Evolutionary conservation across 176 grass and related monocot genomes (phyloP), one percentile per base, ranked within the genome.

Genomic region (Eleusine indica): DNA sequence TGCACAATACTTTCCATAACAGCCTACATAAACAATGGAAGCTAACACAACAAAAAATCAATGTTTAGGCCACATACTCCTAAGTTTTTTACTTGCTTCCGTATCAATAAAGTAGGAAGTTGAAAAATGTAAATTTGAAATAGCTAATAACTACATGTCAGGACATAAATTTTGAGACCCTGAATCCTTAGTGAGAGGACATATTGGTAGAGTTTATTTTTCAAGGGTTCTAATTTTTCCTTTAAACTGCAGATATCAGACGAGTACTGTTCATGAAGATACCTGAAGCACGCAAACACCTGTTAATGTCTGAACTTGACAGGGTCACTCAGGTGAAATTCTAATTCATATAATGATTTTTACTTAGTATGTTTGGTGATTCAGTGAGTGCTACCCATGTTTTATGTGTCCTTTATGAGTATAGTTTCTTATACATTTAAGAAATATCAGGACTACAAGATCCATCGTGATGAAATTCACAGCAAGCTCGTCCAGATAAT

Each of bases 391-490:
- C 22, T 56, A 29, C 68, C 43, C 62, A 74, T 75, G 7, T 63
- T 84, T 76, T 67, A 47, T 9, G 1, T 82, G 38, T 72, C 5
- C 41, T 81, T 85, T 28, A 85, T 71, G 15, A 77, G 66, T 89
- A 52, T 2, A 35, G 68, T 69, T 91, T 86, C 71, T 84, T 72
- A 87, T 60, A 66, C 73, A 71, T 73, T 71, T 86, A 9, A 43
- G 19, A 69, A 87, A 83, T 85, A 64, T 71, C 89, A 99, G 97
- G 97, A 99, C 68, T 99, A 92, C 78, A 99, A 94, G 87, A 80
- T 96, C 77, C 93, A 99, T 80, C 86, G 97, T 44, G 97, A 99
- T 94, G 97, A 99, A 85, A 99, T 99, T 81, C 91, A 99, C 56
- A 92, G 72, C 60, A 99, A 99, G 82, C 91, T 99, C 15, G 89